Conservation (phyloP, 768 basidiomycete genomes). For the Macrolepiota fuliginosa region DNA sequence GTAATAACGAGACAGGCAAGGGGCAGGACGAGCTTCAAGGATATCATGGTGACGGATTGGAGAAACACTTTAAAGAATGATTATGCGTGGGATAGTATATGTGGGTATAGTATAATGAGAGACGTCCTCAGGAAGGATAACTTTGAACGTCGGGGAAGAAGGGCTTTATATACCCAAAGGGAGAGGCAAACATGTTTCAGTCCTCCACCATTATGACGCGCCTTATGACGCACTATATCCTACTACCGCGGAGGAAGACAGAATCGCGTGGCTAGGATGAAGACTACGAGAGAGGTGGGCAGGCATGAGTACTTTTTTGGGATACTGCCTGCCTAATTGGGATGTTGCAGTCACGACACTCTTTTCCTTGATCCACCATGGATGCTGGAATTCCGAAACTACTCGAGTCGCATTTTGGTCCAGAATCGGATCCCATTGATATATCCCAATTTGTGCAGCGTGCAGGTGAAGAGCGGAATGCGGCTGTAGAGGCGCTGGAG, state of each 20-base stretch:
- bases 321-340: not conserved
- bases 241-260: not conserved
- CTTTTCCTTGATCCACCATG: constrained; percentile 17
- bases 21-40: not conserved
- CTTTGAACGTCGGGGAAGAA: not conserved
- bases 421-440: constrained; percentile 54
- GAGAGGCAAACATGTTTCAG: not conserved
- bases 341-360: not conserved
- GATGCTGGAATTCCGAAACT: constrained; percentile 24
- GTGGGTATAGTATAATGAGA: constrained; percentile 1
- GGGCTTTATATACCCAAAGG: not conserved
- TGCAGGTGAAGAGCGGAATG: constrained; percentile 18
- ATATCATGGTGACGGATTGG: constrained; percentile 3
- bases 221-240: not conserved
- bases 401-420: constrained; percentile 59
- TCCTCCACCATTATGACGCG: not conserved
- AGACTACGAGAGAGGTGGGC: not conserved
- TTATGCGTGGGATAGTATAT: not conserved
- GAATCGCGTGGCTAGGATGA: not conserved
- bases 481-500: not conserved
- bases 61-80: not conserved
- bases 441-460: constrained; percentile 42
- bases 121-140: not conserved
- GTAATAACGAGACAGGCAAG: not conserved
- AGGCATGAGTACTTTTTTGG: not conserved